phyloP scores from a whole-genome alignment of 2,329 filamentous ascomycete genomes.

The Chlorencoelia australis region DNA sequence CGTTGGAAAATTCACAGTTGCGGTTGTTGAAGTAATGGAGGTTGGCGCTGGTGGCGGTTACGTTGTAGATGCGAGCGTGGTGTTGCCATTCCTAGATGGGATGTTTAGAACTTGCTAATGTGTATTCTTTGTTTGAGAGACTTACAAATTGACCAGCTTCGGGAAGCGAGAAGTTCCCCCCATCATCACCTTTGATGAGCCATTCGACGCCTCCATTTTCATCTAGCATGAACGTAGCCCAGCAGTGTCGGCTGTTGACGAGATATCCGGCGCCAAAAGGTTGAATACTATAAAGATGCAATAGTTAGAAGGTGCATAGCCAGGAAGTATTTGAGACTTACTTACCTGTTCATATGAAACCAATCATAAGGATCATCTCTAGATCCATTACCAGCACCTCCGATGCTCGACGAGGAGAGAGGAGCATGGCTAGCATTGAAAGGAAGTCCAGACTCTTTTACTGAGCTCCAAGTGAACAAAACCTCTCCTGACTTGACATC shows the following conservation, averaged over 20 bases:
- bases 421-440: slow-evolving; percentile 1
- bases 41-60: neutral
- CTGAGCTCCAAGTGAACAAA: slow-evolving; percentile 32
- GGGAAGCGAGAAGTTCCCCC: neutral
- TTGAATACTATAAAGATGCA: slow-evolving; percentile 19
- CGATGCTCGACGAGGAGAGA: neutral
- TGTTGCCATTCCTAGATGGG: slow-evolving; percentile 3
- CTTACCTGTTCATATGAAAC: slow-evolving; percentile 27
- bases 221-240: slow-evolving; percentile 18
- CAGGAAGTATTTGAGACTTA: too few species aligned
- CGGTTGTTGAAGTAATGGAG: slow-evolving; percentile 1
- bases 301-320: too few species aligned
- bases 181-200: neutral
- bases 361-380: slow-evolving; percentile 19
- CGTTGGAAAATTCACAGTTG: neutral
- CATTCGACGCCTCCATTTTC: slow-evolving; percentile 8
- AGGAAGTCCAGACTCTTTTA: slow-evolving; percentile 25
- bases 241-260: slow-evolving; percentile 20
- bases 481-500: slow-evolving; percentile 31
- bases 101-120: neutral
- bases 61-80: neutral
- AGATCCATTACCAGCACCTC: neutral
- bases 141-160: neutral
- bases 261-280: slow-evolving; percentile 20
- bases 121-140: neutral